A percentile compares a stretch with the other conserved stretches of the same genome.
phyloP scores from a whole-genome alignment of 2,329 filamentous ascomycete species.

The Cephalotrichum gorgonifer region DNA sequence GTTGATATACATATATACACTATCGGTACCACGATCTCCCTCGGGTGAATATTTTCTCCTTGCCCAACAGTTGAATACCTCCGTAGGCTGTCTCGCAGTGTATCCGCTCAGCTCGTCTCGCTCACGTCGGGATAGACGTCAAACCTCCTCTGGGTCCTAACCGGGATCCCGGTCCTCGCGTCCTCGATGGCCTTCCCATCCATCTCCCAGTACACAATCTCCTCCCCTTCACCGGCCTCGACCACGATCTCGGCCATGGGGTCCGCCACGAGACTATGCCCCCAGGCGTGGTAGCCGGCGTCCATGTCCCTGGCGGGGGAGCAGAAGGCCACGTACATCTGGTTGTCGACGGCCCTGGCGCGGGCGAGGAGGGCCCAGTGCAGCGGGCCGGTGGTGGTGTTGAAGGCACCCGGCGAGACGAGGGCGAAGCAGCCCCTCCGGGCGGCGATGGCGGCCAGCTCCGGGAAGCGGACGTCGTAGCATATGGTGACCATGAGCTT shows the following conservation, averaged over 20 bases:
- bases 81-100: too few species aligned
- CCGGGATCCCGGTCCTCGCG: slow-evolving; percentile 72
- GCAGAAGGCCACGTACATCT: slow-evolving; percentile 87
- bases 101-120: slow-evolving; percentile 27
- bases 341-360: slow-evolving; percentile 83
- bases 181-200: slow-evolving; percentile 58
- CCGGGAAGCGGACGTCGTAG: slow-evolving; percentile 95
- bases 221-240: slow-evolving; percentile 70
- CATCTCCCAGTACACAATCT: slow-evolving; percentile 64
- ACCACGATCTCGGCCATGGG: slow-evolving; percentile 75
- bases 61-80: too few species aligned
- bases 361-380: slow-evolving; percentile 83
- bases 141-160: slow-evolving; percentile 77
- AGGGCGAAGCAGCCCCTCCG: slow-evolving; percentile 79
- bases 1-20: not conserved
- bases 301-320: slow-evolving; percentile 73
- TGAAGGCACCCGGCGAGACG: slow-evolving; percentile 95
- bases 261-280: slow-evolving; percentile 81
- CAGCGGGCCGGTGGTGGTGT: slow-evolving; percentile 80
- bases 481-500: slow-evolving; percentile 85
- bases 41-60: too few species aligned
- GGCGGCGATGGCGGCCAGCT: slow-evolving; percentile 81
- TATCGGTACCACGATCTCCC: too few species aligned
- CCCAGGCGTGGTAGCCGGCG: slow-evolving; percentile 80
- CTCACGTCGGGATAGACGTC: slow-evolving; percentile 93